Evolutionary conservation across 2,329 filamentous ascomycete species (phyloP).

Genomic region (Nigrospora osmanthi): DNA sequence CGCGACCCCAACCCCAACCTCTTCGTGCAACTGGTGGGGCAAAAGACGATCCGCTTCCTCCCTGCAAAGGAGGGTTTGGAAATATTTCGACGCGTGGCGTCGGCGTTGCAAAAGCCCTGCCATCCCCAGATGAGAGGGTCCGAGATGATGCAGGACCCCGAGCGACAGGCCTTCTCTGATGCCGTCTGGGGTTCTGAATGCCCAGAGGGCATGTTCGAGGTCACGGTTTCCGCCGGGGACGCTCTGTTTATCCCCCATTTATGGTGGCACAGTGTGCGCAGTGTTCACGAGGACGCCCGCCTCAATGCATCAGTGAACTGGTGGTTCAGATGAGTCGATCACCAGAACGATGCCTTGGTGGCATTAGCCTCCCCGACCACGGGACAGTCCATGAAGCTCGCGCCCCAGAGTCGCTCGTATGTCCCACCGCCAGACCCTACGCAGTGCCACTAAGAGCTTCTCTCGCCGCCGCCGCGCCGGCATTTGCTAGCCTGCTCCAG

Average conservation of each 20-base stretch:
- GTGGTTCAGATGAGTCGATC: conserved; percentile 60
- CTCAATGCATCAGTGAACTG: conserved; percentile 54
- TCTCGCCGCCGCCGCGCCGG: no score
- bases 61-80: conserved; percentile 52
- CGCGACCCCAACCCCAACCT: conserved; percentile 91
- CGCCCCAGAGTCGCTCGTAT: no score
- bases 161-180: conserved; percentile 57
- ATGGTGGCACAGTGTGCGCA: conserved; percentile 82
- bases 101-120: conserved; percentile 25
- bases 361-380: no score
- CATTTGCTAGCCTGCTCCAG: no score
- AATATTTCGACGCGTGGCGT: conserved; percentile 51
- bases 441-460: no score
- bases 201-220: conserved; percentile 35
- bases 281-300: conserved; percentile 35
- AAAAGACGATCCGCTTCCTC: conserved; percentile 67
- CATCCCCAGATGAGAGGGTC: conserved; percentile 57
- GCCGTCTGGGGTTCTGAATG: conserved; percentile 56
- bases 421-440: no score
- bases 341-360: no score
- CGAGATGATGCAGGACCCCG: conserved; percentile 85
- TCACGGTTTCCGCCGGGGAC: conserved; percentile 55
- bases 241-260: conserved; percentile 71
- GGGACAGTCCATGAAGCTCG: no score
- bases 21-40: conserved; percentile 73